phyloP scores from a whole-genome alignment of 805 yeast genomes.

The Saturnispora ahearnii region DNA sequence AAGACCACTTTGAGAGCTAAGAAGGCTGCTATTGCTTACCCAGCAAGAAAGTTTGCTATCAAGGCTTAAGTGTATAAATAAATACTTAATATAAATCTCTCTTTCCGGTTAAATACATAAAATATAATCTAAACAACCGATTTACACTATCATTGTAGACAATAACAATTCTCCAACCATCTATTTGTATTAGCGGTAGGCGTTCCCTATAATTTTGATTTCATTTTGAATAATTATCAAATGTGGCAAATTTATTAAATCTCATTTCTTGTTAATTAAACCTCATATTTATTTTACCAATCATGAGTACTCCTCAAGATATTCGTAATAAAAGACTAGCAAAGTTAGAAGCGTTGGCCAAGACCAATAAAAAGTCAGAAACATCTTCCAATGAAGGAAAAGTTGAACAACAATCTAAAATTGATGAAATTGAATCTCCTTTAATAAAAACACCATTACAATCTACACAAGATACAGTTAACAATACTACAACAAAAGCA shows the following conservation, averaged over 20 bases:
- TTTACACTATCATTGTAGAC: background rate
- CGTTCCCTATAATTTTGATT: too few species aligned
- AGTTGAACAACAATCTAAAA: background rate
- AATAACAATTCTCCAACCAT: too few species aligned
- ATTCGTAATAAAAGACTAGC: conserved; percentile 43
- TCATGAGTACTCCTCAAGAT: conserved; percentile 17
- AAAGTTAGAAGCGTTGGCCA: conserved; percentile 26
- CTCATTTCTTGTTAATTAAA: background rate
- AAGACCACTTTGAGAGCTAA: conserved; percentile 78
- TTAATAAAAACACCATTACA: background rate
- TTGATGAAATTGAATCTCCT: background rate
- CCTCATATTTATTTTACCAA: background rate
- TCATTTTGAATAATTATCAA: background rate
- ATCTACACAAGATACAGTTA: background rate
- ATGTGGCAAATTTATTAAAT: conserved; percentile 1
- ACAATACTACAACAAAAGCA: background rate
- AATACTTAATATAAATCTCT: background rate
- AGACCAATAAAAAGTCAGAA: background rate
- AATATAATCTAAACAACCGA: background rate
- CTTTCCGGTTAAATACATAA: conserved; percentile 12
- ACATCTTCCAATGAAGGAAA: background rate
- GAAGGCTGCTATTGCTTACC: conserved; percentile 93
- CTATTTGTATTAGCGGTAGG: too few species aligned
- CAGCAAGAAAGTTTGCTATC: conserved; percentile 96
- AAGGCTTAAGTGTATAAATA: conserved; percentile 62